Evolutionary conservation across 192 early-diverging fungal genomes (phyloP).

Genomic region (Martensiomyces pterosporus): DNA sequence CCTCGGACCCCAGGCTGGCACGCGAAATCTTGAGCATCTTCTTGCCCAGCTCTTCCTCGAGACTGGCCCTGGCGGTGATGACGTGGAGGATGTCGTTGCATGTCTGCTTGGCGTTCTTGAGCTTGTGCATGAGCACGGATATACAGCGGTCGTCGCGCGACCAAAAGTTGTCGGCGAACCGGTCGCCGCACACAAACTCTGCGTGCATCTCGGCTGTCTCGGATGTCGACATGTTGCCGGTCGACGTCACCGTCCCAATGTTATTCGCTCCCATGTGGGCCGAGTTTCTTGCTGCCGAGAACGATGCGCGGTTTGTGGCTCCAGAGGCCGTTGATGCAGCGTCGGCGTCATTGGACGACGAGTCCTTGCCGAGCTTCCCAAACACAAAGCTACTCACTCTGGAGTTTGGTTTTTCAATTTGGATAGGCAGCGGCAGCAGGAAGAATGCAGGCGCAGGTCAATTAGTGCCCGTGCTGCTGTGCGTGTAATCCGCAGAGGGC

Average conservation of each 20-base stretch:
- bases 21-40: constrained; percentile 59
- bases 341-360: not conserved
- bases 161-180: constrained; percentile 44
- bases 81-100: constrained; percentile 63
- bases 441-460: no score
- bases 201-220: constrained; percentile 25
- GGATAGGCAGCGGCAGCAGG: no score
- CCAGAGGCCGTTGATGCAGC: not conserved
- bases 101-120: constrained; percentile 66
- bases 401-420: no score
- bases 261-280: not conserved
- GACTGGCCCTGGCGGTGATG: constrained; percentile 54
- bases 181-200: constrained; percentile 30
- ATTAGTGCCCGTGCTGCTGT: no score
- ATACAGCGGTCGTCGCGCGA: constrained; percentile 64
- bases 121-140: constrained; percentile 59
- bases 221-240: constrained; percentile 8
- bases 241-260: constrained; percentile 15
- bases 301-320: no score
- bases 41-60: constrained; percentile 72
- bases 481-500: no score
- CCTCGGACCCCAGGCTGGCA: constrained; percentile 59
- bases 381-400: constrained; percentile 9
- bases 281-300: not conserved
- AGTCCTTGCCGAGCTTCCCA: constrained; percentile 14